phyloP scores from a whole-genome alignment of 441 rosid species.

The Daphne laureola region DNA sequence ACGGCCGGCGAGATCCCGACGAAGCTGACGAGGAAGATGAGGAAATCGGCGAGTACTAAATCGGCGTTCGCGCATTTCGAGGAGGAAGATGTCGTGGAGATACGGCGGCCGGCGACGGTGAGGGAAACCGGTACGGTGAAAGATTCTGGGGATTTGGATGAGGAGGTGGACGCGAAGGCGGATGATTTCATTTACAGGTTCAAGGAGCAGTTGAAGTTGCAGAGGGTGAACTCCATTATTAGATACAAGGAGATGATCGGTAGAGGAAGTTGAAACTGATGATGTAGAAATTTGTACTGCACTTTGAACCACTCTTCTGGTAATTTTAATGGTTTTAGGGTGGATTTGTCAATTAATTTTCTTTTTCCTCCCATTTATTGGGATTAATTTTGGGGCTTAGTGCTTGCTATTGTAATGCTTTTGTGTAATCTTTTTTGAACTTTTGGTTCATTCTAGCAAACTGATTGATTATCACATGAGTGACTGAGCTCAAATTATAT shows the following conservation, averaged over 20 bases:
- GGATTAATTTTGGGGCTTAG: slow-evolving; percentile 7
- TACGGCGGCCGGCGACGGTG: slow-evolving; percentile 49
- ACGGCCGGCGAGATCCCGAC: slow-evolving; percentile 38
- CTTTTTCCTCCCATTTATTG: slow-evolving; percentile 11
- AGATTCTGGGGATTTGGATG: slow-evolving; percentile 42
- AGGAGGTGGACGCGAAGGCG: slow-evolving; percentile 75
- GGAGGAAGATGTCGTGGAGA: slow-evolving; percentile 45
- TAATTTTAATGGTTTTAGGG: background rate
- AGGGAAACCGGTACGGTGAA: slow-evolving; percentile 30
- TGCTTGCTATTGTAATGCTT: slow-evolving; percentile 16
- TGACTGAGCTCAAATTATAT: no score
- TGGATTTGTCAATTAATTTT: slow-evolving; percentile 4
- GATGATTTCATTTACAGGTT: slow-evolving; percentile 78
- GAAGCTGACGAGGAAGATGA: slow-evolving; percentile 66
- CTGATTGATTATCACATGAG: background rate
- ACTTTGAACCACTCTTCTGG: background rate
- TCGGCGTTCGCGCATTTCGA: slow-evolving; percentile 51
- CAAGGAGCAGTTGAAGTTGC: slow-evolving; percentile 72
- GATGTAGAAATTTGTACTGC: slow-evolving; percentile 6
- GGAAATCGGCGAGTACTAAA: slow-evolving; percentile 71
- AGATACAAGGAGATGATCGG: slow-evolving; percentile 49
- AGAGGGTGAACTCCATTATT: slow-evolving; percentile 59
- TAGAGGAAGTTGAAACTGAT: slow-evolving; percentile 32
- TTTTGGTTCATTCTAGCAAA: slow-evolving; percentile 9
- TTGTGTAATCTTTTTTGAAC: slow-evolving; percentile 14